Base-by-base conservation (phyloP, 306 rosid genomes). In the Prunus salicina region DNA sequence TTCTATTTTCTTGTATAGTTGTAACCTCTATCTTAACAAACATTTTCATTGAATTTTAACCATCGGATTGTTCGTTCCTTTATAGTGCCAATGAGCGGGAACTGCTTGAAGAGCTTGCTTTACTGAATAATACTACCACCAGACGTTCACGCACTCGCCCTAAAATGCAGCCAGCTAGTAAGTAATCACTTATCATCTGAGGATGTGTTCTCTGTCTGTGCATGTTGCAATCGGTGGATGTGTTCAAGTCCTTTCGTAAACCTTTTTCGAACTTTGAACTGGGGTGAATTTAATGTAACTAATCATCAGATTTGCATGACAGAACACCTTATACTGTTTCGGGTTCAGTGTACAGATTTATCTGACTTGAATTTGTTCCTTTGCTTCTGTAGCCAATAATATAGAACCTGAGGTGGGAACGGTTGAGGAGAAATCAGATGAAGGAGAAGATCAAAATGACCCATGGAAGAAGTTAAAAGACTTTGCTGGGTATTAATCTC, bases 31-130 rank as follows among this genome's bases (percentile, higher is more conserved):
- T 1, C 27, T 25, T 25, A 38, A 56, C 10, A n/a, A 55, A 25
- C 11, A 46, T 27, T 22, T 41, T 20, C 18, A 3, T 32, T n/a
- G 34, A 45, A 43, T 64, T 13, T 61, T 63, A 53, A 32, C 38
- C 8, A 4, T 16, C 67, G 9, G 10, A 27, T 28, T 64, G 45
- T 75, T 41, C 43, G 8, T 79, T 82, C 69, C 27, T 75, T 55
- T 82, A 52, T 82, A 95, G 99, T 86, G 52, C 67, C 67, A 83
- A 83, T 81, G 99, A 95, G 82, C 91, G 93, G 30, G 97, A 87
- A 76, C 80, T 95, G 85, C 99, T 95, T 50, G 93, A 92, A 88
- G 92, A 92, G 77, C 93, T 95, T 76, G 85, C 92, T 77, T 80
- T 82, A 60, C 84, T 92, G 74, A 89, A 81, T 61, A 81, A 84